Conservation (phyloP, 2,329 filamentous ascomycete genomes). For the Aspergillus sp. region DNA sequence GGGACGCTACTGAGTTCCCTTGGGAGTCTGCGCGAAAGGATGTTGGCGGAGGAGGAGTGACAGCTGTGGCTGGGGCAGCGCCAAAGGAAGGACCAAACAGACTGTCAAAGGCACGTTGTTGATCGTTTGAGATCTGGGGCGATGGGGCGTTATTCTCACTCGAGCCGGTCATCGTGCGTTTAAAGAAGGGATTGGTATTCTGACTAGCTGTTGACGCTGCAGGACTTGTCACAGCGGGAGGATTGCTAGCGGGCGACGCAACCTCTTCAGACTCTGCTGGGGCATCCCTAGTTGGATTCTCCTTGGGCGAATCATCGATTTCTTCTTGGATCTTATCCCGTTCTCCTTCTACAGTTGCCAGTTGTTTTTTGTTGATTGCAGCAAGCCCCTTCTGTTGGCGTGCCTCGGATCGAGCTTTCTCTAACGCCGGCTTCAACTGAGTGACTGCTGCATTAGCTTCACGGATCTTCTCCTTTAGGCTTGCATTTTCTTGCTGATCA, state of each 20-base stretch:
- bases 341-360: constrained; percentile 84
- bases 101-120: constrained; percentile 76
- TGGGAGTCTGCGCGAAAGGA: constrained; percentile 60
- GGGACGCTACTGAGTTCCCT: constrained; percentile 44
- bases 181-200: constrained; percentile 94
- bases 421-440: constrained; percentile 83
- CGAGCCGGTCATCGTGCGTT: constrained; percentile 53
- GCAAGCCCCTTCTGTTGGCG: constrained; percentile 95
- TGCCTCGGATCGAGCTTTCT: constrained; percentile 88
- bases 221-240: constrained; percentile 65
- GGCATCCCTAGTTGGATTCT: constrained; percentile 38
- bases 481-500: constrained; percentile 85
- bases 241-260: constrained; percentile 34
- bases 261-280: constrained; percentile 55
- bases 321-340: constrained; percentile 84
- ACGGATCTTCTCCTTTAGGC: constrained; percentile 82
- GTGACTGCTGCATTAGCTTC: constrained; percentile 78
- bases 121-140: constrained; percentile 42
- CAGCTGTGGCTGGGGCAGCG: constrained; percentile 40
- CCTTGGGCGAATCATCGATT: constrained; percentile 65
- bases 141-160: constrained; percentile 51
- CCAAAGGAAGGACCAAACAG: constrained; percentile 73
- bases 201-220: constrained; percentile 60
- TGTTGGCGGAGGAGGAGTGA: constrained; percentile 52
- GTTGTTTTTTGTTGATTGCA: constrained; percentile 97